Percentiles rank a stretch among this genome's conserved stretches.
Evolutionary conservation across 23 red algal genomes (phyloP).

Genomic region (Gracilaria gracilis): DNA sequence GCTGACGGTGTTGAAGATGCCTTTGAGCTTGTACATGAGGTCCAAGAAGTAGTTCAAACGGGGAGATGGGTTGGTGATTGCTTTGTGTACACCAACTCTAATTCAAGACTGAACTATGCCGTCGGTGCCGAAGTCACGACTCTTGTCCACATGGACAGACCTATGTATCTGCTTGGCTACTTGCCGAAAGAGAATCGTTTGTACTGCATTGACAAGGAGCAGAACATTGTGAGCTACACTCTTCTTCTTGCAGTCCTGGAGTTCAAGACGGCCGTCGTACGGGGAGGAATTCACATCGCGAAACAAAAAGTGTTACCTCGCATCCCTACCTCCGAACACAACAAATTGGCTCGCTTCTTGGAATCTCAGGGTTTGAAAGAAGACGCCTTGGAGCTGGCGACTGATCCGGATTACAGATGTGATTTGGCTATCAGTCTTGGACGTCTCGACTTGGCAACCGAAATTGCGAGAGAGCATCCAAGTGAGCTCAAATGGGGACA

Average conservation of each 20-base stretch:
- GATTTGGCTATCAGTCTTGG: conserved; percentile 89
- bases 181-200: conserved; percentile 90
- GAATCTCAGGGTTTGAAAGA: conserved; percentile 86
- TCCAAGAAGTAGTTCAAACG: conserved; percentile 72
- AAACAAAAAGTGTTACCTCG: conserved; percentile 72
- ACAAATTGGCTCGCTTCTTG: conserved; percentile 89
- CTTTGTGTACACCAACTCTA: conserved; percentile 89
- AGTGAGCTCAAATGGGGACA: conserved; percentile 93
- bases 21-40: conserved; percentile 90
- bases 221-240: conserved; percentile 81
- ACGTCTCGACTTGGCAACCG: conserved; percentile 81
- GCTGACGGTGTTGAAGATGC: conserved; percentile 96
- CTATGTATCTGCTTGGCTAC: conserved; percentile 92
- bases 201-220: conserved; percentile 89
- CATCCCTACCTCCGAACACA: conserved; percentile 87
- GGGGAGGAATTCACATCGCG: conserved; percentile 73
- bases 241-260: conserved; percentile 89
- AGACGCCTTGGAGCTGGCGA: conserved; percentile 90
- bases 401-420: conserved; percentile 96
- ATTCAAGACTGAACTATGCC: conserved; percentile 76
- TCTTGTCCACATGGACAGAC: conserved; percentile 92
- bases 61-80: conserved; percentile 97
- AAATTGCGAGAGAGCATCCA: conserved; percentile 81
- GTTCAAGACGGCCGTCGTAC: conserved; percentile 88
- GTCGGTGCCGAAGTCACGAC: conserved; percentile 86